Evolutionary conservation across 169 alveolate species (phyloP).

Genomic region (Cryptosporidium tyzzeri): DNA sequence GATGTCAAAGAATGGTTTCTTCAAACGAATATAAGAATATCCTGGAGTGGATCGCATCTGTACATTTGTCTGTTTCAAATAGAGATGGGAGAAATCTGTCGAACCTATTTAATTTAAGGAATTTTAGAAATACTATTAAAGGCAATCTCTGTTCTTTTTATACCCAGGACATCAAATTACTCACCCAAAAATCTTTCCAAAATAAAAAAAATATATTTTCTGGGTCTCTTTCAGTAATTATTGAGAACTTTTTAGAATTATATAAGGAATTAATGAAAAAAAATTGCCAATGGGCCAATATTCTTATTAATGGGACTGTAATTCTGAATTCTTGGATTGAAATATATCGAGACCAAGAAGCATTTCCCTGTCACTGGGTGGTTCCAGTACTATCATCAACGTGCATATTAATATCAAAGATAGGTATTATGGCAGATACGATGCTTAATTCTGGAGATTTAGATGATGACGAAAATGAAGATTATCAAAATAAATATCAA

Average conservation of each 20-base stretch:
- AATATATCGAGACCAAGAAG: constrained; percentile 68
- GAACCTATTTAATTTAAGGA: constrained; percentile 14
- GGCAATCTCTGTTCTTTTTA: constrained; percentile 17
- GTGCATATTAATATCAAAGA: constrained; percentile 35
- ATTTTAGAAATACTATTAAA: constrained; percentile 1
- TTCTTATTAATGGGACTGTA: constrained; percentile 44
- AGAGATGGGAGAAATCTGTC: constrained; percentile 56
- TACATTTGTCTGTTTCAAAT: constrained; percentile 9
- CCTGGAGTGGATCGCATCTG: constrained; percentile 39
- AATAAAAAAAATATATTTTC: constrained; percentile 16
- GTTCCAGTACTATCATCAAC: constrained; percentile 56
- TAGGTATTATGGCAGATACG: constrained; percentile 61
- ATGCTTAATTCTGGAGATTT: constrained; percentile 42
- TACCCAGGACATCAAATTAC: constrained; percentile 43
- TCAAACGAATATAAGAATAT: constrained; percentile 11
- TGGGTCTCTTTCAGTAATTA: constrained; percentile 1
- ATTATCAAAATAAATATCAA: constrained; percentile 73
- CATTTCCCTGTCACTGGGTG: constrained; percentile 70
- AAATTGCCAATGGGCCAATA: constrained; percentile 62
- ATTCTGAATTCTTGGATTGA: constrained; percentile 70
- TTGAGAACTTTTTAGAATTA: constrained; percentile 60
- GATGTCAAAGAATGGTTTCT: constrained; percentile 40
- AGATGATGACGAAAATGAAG: constrained; percentile 62
- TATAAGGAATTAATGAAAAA: constrained; percentile 23
- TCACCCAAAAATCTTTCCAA: constrained; percentile 42